Base-by-base conservation (phyloP, 2,329 filamentous ascomycete species). In the Plenodomus biglobosus region DNA sequence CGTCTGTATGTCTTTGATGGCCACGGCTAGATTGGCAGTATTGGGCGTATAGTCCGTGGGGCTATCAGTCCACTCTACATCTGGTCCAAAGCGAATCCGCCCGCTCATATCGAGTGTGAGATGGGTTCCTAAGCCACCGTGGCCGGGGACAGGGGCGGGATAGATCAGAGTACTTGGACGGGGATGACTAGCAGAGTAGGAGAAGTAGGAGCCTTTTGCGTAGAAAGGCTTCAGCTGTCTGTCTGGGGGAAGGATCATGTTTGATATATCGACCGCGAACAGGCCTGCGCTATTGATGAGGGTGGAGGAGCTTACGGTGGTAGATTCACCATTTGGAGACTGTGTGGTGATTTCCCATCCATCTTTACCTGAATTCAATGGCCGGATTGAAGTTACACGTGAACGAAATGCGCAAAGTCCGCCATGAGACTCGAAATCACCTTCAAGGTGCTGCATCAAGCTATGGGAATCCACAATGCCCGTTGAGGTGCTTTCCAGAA, bases 171-270 rank as follows among this genome's bases (percentile, higher is more conserved):
- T 89, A 1, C 74, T 75, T 78, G 0, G 90, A 92, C 1, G 66
- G 65, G 0, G 85, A 82, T n/a, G n/a, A n/a, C n/a, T n/a, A 1
- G 83, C 76, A 0, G 80, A 73, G 75, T 96, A 97, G 22, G 86
- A 88, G 75, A 95, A 97, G 76, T 99, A 99, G 52, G 90, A 92
- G 1, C 94, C 94, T 76, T 99, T 99, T 50, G 92, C 92, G 73
- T 87, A 97, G 76, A 83, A 88, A 4, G 90, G 81, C 19, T 73
- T 80, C 34, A 76, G 75, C 42, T 84, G 84, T 4, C 80, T 73
- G 1, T 75, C 70, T 0, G 60, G 24, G 0, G 86, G 84, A 0
- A 90, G 78, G 32, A 97, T 82, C 81, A 92, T 86, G 75, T 97
- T 99, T 64, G 87, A 86, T 38, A 97, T 77, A 18, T 75, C 76